Base-by-base conservation (phyloP, 1,284 basidiomycete species). In the Puccinia horiana region DNA sequence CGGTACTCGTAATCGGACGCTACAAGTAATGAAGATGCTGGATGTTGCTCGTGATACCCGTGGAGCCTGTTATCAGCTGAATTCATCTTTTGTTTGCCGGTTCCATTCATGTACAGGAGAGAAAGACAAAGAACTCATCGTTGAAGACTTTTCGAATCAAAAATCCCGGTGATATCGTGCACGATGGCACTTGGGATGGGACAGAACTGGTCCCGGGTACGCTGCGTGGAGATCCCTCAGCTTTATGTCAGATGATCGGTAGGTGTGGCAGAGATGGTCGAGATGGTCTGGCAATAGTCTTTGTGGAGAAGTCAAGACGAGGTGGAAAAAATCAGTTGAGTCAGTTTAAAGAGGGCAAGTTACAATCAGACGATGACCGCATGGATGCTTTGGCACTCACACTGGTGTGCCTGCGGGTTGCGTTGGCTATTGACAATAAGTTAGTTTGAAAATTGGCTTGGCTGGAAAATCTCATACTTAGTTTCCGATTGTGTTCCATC, bases 181-280 rank as follows among this genome's bases (percentile, higher is more conserved):
- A 67, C 63, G 18, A 67, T 40, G 11, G 63, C 35, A 12, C 35
- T 67, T 2, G 63, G 63, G 8, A 40, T 40, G 40, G 63, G 63
- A 20, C 63, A 67, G 23, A 67, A 67, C 56, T 67, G 63, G 63
- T 40, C 35, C n/a, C n/a, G 32, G 18, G 63, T 67, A 3, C 40
- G n/a, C 2, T 40, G 23, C 70, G 44, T 1, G 44, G 29, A 3
- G 20, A 73, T 16, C 44, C 70, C 6, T 49, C 70, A 20, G 44
- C 70, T 9, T 20, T 73, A 29, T 73, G 44, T 47, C 70, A 73
- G 44, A 73, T 73, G 26, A 26, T 73, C 6, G 70, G 70, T 5
- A 12, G 70, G 11, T 58, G 56, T 29, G 56, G 56, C n/a, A 4
- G 56, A 26, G 14, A 58, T 32, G 26, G 26, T 8, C 56, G 32